Evolutionary conservation across 2,329 filamentous ascomycete species (phyloP).

Genomic region (Paecilomyces sp.): DNA sequence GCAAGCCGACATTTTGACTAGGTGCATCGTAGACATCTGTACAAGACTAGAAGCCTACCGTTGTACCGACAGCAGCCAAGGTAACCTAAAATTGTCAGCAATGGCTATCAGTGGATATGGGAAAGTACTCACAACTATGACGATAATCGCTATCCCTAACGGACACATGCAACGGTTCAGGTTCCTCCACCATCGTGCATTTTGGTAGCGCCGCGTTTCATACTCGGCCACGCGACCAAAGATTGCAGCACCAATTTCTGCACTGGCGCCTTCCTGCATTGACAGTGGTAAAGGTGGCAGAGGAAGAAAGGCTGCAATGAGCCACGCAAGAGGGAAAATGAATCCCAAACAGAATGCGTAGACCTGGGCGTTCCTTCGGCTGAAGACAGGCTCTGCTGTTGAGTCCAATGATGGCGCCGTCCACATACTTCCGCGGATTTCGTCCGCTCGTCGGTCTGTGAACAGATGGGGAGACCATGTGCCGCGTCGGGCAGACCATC

Average conservation of each 20-base stretch:
- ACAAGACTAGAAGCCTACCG: constrained; percentile 4
- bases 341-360: constrained; percentile 71
- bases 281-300: constrained; percentile 53
- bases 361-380: constrained; percentile 66
- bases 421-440: constrained; percentile 53
- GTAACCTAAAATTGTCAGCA: constrained; percentile 4
- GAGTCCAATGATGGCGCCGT: constrained; percentile 65
- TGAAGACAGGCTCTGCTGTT: constrained; percentile 54
- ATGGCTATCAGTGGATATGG: not conserved
- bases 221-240: constrained; percentile 36
- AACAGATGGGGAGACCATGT: constrained; percentile 70
- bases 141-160: constrained; percentile 49
- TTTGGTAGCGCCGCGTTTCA: constrained; percentile 47
- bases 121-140: constrained; percentile 43
- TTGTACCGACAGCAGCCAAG: constrained; percentile 8
- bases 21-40: not conserved
- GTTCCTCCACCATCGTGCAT: constrained; percentile 59
- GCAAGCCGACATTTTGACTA: not conserved
- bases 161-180: constrained; percentile 56
- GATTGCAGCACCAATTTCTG: constrained; percentile 34
- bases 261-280: constrained; percentile 44
- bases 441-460: constrained; percentile 53
- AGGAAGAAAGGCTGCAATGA: constrained; percentile 68
- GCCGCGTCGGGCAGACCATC: constrained; percentile 17
- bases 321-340: constrained; percentile 71